These are phyloP conservation scores for Microdochium trichocladiopsis DNA, from an alignment of 2,329 filamentous ascomycete species.

Conservation along the genomic window DNA sequence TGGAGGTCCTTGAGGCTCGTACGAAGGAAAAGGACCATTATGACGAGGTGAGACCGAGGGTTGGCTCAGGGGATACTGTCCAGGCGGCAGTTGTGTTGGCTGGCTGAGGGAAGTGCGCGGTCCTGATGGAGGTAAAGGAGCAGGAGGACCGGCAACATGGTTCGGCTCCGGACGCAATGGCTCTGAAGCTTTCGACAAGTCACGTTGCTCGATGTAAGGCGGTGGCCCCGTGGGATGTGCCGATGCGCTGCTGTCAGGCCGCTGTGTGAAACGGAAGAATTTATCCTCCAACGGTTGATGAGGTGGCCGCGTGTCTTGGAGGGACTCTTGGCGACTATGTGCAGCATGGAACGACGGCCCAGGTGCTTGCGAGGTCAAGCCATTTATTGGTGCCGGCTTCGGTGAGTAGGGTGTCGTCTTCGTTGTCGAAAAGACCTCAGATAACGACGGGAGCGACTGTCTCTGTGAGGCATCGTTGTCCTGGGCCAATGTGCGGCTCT, in stretches of 20 bases:
- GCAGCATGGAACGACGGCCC: conserved; percentile 16
- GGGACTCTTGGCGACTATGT: conserved; percentile 16
- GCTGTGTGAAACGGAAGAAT: conserved; percentile 16
- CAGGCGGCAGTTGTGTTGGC: conserved; percentile 37
- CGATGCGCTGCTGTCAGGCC: conserved; percentile 13
- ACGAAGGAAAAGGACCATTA: conserved; percentile 32
- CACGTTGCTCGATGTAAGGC: conserved; percentile 17
- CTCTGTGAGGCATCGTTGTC: conserved; percentile 16
- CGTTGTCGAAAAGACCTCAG: conserved; percentile 20
- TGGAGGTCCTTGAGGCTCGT: conserved; percentile 35
- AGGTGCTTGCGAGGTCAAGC: conserved; percentile 13
- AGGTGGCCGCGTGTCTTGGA: conserved; percentile 15
- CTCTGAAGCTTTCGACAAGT: conserved; percentile 16
- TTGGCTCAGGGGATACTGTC: conserved; percentile 29
- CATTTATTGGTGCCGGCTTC: conserved; percentile 16
- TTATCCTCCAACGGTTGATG: conserved; percentile 19
- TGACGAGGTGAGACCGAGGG: conserved; percentile 45
- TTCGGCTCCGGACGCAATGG: conserved; percentile 8
- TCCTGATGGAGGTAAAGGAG: conserved; percentile 9
- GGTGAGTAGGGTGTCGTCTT: conserved; percentile 20
- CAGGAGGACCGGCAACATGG: conserved; percentile 18
- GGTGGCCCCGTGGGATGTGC: conserved; percentile 11
- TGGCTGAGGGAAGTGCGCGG: conserved; percentile 32
- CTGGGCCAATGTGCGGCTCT: conserved; percentile 17
- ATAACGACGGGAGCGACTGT: conserved; percentile 25